A percentile compares a stretch with the other conserved stretches of the same genome.
phyloP scores from a whole-genome alignment of 352 stramenopile species.

The Plasmopara viticola region DNA sequence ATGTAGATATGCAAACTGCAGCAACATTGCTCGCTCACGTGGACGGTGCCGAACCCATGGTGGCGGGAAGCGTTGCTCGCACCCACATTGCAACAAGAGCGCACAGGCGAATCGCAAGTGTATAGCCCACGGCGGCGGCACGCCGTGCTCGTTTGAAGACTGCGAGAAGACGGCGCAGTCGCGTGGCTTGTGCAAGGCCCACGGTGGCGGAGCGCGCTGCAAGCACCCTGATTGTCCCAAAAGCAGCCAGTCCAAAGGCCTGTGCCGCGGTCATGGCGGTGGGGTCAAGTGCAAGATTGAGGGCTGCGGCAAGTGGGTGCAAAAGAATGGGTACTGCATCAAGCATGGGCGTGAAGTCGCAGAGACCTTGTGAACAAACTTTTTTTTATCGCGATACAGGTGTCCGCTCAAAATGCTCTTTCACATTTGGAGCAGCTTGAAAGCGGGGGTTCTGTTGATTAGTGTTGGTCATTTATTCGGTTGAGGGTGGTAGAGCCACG shows the following conservation, averaged over 20 bases:
- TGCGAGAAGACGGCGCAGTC: conserved; percentile 86
- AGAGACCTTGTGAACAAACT: conserved; percentile 44
- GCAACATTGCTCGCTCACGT: conserved; percentile 77
- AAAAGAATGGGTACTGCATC: conserved; percentile 88
- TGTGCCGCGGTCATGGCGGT: conserved; percentile 76
- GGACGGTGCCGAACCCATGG: conserved; percentile 71
- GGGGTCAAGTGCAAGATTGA: conserved; percentile 85
- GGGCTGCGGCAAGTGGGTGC: conserved; percentile 84
- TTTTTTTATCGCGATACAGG: conserved; percentile 2
- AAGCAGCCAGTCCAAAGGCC: conserved; percentile 75
- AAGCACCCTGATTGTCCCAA: conserved; percentile 84
- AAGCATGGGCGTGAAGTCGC: conserved; percentile 77
- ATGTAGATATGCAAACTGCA: conserved; percentile 77
- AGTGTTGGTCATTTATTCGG: conserved; percentile 36
- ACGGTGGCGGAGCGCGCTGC: conserved; percentile 73
- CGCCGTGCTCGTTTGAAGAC: conserved; percentile 77
- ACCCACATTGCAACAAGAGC: conserved; percentile 81
- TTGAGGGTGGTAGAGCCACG: conserved; percentile 5
- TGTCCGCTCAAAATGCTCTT: no score
- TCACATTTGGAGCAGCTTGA: conserved; percentile 1
- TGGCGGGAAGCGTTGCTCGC: conserved; percentile 72
- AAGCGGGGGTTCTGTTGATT: conserved; percentile 10
- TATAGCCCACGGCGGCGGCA: conserved; percentile 80
- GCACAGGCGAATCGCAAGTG: conserved; percentile 87
- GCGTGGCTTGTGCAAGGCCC: conserved; percentile 75